These are phyloP conservation scores for Xanthoconium purpureum DNA, from an alignment of 768 basidiomycete genomes.

Conservation along the genomic window DNA sequence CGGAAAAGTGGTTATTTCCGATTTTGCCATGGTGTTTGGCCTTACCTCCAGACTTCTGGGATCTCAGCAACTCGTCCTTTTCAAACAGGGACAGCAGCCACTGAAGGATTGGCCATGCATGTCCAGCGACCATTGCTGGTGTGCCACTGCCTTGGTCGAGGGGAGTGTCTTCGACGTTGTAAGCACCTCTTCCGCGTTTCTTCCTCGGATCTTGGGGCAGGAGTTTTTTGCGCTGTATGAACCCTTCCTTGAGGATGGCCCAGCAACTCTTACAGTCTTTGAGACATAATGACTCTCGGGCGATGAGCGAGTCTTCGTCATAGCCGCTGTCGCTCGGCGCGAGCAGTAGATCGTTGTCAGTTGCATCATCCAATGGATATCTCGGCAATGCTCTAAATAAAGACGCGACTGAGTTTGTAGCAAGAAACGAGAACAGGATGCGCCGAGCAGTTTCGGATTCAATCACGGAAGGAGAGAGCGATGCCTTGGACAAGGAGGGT, in stretches of 20 bases:
- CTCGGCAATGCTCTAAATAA: conserved; percentile 55
- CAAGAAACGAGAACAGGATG: conserved; percentile 51
- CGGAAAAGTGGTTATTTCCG: conserved; percentile 7
- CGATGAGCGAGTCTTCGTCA: conserved; percentile 55
- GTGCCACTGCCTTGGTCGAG: conserved; percentile 17
- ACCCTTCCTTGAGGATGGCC: conserved; percentile 57
- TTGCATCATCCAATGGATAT: conserved; percentile 33
- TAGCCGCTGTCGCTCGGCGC: conserved; percentile 29
- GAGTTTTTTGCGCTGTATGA: conserved; percentile 38
- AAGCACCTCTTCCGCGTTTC: conserved; percentile 33
- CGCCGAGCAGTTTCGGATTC: conserved; percentile 52
- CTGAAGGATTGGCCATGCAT: conserved; percentile 70
- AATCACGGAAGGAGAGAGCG: conserved; percentile 41
- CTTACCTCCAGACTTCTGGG: conserved; percentile 30
- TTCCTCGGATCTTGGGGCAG: conserved; percentile 17
- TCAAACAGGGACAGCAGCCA: conserved; percentile 70
- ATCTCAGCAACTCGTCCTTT: conserved; percentile 49
- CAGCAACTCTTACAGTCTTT: conserved; percentile 55
- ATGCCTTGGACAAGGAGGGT: conserved; percentile 37
- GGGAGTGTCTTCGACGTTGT: conserved; percentile 27
- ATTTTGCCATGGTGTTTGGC: conserved; percentile 1
- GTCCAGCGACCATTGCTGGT: conserved; percentile 45
- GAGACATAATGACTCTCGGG: conserved; percentile 52
- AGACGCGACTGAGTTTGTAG: conserved; percentile 53
- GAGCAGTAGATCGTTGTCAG: conserved; percentile 1